Conservation (phyloP, 192 early-diverging fungal genomes). For the Coemansia sp. region DNA sequence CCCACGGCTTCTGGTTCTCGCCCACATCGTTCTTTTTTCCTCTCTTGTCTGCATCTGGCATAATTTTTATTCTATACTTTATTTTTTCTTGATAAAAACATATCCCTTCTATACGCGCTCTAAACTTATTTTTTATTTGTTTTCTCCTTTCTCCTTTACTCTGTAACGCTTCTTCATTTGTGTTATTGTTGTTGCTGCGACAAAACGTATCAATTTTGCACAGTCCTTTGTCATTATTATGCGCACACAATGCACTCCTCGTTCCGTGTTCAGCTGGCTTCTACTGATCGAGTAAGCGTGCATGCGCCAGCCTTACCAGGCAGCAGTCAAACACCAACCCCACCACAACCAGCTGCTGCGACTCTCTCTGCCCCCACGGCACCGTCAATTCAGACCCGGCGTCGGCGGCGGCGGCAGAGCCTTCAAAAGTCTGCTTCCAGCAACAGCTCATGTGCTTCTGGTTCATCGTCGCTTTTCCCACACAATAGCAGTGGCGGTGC, state of each 20-base stretch:
- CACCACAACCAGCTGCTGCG: not conserved
- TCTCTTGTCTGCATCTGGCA: not conserved
- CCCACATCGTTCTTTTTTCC: constrained; percentile 8
- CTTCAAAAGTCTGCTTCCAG: not conserved
- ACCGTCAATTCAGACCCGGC: constrained; percentile 3
- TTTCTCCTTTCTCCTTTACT: not conserved
- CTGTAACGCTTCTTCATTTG: not conserved
- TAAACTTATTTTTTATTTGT: not conserved
- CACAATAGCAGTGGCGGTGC: not conserved
- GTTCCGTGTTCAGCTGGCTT: constrained; percentile 53
- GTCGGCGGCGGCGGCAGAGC: constrained; percentile 7
- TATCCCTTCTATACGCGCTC: too few relatives aligned
- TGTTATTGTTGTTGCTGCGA: constrained; percentile 1
- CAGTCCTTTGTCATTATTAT: constrained; percentile 16
- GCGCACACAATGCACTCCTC: constrained; percentile 47
- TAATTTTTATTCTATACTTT: constrained; percentile 7
- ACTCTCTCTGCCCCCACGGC: not conserved
- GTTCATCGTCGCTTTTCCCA: not conserved
- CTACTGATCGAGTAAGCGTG: constrained; percentile 38
- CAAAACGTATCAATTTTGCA: not conserved
- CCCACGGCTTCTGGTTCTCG: not conserved
- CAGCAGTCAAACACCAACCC: constrained; percentile 11
- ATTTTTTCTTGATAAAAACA: not conserved
- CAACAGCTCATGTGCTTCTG: not conserved
- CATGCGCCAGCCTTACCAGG: constrained; percentile 12